Evolutionary conservation across 2,329 filamentous ascomycete genomes (phyloP).

Genomic region (Fusarium mundagurra): DNA sequence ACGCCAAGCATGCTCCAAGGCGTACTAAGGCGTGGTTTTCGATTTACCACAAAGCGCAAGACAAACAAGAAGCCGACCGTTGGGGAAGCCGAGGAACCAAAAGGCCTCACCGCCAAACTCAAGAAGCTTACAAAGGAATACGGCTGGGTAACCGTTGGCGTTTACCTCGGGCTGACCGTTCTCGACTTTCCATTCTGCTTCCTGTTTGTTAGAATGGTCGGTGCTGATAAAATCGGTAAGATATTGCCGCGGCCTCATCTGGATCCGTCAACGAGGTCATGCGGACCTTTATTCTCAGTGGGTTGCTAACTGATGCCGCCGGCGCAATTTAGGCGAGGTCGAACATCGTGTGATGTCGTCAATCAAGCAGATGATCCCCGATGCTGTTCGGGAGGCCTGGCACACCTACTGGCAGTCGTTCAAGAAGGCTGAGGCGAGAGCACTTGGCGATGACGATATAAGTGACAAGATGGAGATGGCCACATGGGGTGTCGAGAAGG

Average conservation of each 20-base stretch:
- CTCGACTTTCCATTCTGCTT: conserved; percentile 97
- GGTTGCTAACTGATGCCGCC: conserved; percentile 24
- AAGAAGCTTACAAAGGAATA: conserved; percentile 91
- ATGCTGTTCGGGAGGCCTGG: conserved; percentile 65
- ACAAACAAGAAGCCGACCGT: conserved; percentile 38
- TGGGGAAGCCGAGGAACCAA: conserved; percentile 40
- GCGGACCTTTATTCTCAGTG: background rate
- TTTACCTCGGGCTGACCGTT: conserved; percentile 84
- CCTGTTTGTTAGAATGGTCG: conserved; percentile 81
- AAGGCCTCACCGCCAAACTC: conserved; percentile 74
- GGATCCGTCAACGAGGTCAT: conserved; percentile 4
- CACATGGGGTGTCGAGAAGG: conserved; percentile 70
- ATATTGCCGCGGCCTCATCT: conserved; percentile 2
- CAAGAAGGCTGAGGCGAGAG: conserved; percentile 56
- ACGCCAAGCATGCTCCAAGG: conserved; percentile 37
- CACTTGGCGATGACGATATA: conserved; percentile 55
- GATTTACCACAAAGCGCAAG: conserved; percentile 48
- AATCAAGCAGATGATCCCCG: conserved; percentile 67
- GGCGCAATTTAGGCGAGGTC: conserved; percentile 57
- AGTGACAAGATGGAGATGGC: conserved; percentile 61
- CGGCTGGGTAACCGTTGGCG: conserved; percentile 91
- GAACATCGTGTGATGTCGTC: conserved; percentile 75
- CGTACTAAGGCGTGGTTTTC: conserved; percentile 47
- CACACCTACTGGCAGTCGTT: conserved; percentile 59
- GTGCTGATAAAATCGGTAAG: conserved; percentile 85